Evolutionary conservation across 2,329 filamentous ascomycete species (phyloP), one percentile per base, ranked within the genome.

Genomic region (Neurospora crassa): DNA sequence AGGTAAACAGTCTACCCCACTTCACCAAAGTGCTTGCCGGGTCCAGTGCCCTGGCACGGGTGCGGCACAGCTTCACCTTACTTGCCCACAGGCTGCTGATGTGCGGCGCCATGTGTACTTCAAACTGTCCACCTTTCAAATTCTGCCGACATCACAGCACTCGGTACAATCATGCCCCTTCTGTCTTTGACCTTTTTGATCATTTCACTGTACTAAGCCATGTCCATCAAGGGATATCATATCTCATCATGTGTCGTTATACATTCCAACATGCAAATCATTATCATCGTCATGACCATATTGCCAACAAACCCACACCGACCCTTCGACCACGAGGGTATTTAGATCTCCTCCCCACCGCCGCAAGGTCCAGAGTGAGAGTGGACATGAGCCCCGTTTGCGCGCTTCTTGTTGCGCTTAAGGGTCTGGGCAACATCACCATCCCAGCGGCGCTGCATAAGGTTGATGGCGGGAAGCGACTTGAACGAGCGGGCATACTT

Each of bases 401-500:
- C 53, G 24, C 53, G 53, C 53, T 63, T 63, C 53, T 63, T 63
- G 12, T 70, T 69, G 67, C 75, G 70, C 71, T 71, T 73, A 29
- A 72, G 67, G 37, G 67, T 71, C 53, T 70, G 67, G 4, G 74
- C 71, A 24, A 70, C 43, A 14, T 76, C 74, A 16, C 68, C 75
- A 24, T 74, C 72, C 69, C 71, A 74, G n/a, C 74, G 68, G 40
- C 75, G 63, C 68, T 68, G 24, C 40, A 68, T 37, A 3, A 53
- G 41, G 42, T 72, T 73, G 42, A 74, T 73, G 2, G 68, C 16
- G 5, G 79, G 78, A n/a, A 83, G 74, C 4, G 76, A 73, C 69
- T 81, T 79, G 68, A 78, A 83, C 76, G 80, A 82, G 70, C 77
- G 73, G 47, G 82, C 81, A 71, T 83, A 83, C 75, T 79, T 80